Evolutionary conservation across 1,284 basidiomycete genomes (phyloP).

Genomic region (Phellopilus nigrolimitatus): DNA sequence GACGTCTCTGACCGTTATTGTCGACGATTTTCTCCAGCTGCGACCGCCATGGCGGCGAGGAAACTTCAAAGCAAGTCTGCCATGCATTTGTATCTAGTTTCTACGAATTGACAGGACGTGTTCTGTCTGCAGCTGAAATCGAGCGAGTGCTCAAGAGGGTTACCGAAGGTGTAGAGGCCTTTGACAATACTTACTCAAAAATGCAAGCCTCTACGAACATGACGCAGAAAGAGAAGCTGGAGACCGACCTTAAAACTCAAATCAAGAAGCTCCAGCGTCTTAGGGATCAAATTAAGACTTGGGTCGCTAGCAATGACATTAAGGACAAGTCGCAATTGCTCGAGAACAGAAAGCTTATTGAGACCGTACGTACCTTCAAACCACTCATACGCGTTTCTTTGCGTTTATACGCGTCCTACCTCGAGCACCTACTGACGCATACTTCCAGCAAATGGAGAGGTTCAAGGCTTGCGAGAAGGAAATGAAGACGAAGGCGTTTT

Average conservation of each 20-base stretch:
- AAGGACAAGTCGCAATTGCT: conserved; percentile 96
- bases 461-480: conserved; percentile 99
- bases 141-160: conserved; percentile 96
- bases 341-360: conserved; percentile 94
- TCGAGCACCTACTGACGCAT: conserved; percentile 19
- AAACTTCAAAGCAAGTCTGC: conserved; percentile 69
- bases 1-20: conserved; percentile 6
- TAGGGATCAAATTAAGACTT: conserved; percentile 99
- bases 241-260: conserved; percentile 93
- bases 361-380: conserved; percentile 62
- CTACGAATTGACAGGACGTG: conserved; percentile 9
- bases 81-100: background rate
- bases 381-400: conserved; percentile 2
- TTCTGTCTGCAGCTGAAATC: conserved; percentile 72
- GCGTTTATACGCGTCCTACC: conserved; percentile 20
- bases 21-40: conserved; percentile 1
- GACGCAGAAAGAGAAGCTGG: conserved; percentile 96
- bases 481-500: conserved; percentile 99
- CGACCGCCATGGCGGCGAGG: conserved; percentile 65
- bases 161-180: conserved; percentile 87
- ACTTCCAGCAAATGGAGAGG: conserved; percentile 96
- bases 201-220: conserved; percentile 91
- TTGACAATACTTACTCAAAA: conserved; percentile 95
- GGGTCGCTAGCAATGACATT: conserved; percentile 97
- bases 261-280: conserved; percentile 99